A percentile compares a stretch with the other conserved stretches of the same genome.
These are phyloP conservation scores for Ceratocystis albifundus DNA, from an alignment of 2,329 filamentous ascomycete genomes.

Conservation along the genomic window DNA sequence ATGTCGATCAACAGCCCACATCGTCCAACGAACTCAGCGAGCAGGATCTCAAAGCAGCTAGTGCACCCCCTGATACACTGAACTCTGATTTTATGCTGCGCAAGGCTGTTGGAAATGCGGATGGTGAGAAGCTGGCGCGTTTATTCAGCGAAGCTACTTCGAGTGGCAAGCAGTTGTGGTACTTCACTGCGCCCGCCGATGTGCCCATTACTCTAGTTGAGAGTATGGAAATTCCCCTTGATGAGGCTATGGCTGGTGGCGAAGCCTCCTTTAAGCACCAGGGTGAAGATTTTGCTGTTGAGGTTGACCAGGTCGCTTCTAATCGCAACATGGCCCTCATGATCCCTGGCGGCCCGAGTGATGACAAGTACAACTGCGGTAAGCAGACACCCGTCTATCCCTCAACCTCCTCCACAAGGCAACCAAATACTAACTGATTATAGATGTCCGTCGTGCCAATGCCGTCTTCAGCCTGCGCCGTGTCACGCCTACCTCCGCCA, in stretches of 20 bases:
- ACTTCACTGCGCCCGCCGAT: conserved; percentile 61
- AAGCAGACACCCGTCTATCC: neutral
- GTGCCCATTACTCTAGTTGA: conserved; percentile 57
- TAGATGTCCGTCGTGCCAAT: conserved; percentile 18
- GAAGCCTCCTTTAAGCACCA: conserved; percentile 50
- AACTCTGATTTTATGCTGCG: conserved; percentile 44
- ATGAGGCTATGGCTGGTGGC: conserved; percentile 37
- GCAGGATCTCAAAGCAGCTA: conserved; percentile 25
- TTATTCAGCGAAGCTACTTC: conserved; percentile 49
- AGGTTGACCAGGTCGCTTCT: conserved; percentile 41
- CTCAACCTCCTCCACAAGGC: neutral
- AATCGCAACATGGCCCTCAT: conserved; percentile 29
- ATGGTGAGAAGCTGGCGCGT: conserved; percentile 38
- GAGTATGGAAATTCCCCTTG: conserved; percentile 49
- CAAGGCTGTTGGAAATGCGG: conserved; percentile 34
- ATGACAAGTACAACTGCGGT: conserved; percentile 23
- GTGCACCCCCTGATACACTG: conserved; percentile 32
- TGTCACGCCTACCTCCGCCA: conserved; percentile 8
- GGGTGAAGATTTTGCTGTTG: conserved; percentile 51
- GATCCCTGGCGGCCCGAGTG: conserved; percentile 19
- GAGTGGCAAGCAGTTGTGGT: conserved; percentile 66
- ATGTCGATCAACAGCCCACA: conserved; percentile 25
- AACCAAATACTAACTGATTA: neutral
- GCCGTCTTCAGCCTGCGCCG: conserved; percentile 21
- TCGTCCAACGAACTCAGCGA: conserved; percentile 28